phyloP scores from a whole-genome alignment of 495 filamentous ascomycete genomes.

The Lentithecium fluviatile region DNA sequence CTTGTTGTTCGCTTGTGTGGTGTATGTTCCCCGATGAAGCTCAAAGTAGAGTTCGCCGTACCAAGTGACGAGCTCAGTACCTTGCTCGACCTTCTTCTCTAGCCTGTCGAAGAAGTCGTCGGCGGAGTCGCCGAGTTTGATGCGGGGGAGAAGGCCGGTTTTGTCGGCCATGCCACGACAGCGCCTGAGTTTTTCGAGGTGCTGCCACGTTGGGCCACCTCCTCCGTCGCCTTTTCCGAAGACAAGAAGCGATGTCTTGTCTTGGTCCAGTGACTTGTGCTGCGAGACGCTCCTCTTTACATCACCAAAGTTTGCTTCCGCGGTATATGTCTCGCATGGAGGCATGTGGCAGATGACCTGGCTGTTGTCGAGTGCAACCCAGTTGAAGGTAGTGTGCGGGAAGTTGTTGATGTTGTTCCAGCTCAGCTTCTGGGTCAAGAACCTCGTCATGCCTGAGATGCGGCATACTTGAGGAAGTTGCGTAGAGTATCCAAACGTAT shows the following conservation, averaged over 20 bases:
- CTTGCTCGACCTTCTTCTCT: conserved; percentile 68
- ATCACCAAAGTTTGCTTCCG: conserved; percentile 92
- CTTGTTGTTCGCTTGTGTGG: conserved; percentile 96
- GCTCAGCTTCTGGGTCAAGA: conserved; percentile 95
- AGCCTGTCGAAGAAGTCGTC: conserved; percentile 91
- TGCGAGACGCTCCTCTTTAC: conserved; percentile 85
- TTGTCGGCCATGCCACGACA: conserved; percentile 91
- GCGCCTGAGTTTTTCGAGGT: conserved; percentile 91
- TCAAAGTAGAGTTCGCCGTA: conserved; percentile 98
- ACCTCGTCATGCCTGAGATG: conserved; percentile 87
- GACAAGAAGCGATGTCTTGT: conserved; percentile 80
- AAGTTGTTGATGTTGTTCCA: conserved; percentile 99
- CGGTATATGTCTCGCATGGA: conserved; percentile 91
- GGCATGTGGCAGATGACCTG: conserved; percentile 98
- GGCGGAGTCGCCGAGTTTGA: conserved; percentile 89
- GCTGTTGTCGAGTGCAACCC: conserved; percentile 90
- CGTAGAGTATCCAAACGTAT: conserved; percentile 95
- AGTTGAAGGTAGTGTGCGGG: conserved; percentile 97
- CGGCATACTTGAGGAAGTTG: conserved; percentile 93
- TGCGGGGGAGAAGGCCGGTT: conserved; percentile 75
- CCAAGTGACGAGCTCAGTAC: conserved; percentile 86
- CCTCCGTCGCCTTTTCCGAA: conserved; percentile 97
- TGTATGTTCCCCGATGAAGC: conserved; percentile 93
- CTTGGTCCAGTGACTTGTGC: conserved; percentile 92
- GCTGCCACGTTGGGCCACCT: conserved; percentile 89